Conservation (phyloP, 108 stramenopile species). For the Cyclotella choctawhatcheeana region DNA sequence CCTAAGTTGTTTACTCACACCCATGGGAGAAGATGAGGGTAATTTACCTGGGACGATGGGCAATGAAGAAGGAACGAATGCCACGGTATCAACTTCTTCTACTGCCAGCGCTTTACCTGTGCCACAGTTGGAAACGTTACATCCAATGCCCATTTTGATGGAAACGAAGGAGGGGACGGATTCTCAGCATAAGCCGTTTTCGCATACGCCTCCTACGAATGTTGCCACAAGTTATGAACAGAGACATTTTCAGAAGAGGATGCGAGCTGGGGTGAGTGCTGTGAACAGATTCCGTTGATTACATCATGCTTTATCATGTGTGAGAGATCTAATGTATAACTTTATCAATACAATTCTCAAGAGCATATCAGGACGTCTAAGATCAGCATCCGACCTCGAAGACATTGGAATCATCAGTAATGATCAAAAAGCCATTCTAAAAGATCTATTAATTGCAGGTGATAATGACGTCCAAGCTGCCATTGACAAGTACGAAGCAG, state of each 20-base stretch:
- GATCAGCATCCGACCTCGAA: slow-evolving; percentile 85
- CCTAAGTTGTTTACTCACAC: slow-evolving; percentile 6
- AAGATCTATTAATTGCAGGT: slow-evolving; percentile 90
- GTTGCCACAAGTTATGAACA: slow-evolving; percentile 75
- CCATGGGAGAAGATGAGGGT: background rate
- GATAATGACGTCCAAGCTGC: slow-evolving; percentile 81
- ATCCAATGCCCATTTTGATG: slow-evolving; percentile 1
- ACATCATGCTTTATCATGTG: no score
- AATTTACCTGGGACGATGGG: background rate
- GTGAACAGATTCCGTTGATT: no score
- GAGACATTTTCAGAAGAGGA: slow-evolving; percentile 82
- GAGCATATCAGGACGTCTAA: slow-evolving; percentile 84
- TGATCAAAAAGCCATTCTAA: slow-evolving; percentile 85
- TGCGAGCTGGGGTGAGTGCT: slow-evolving; percentile 78
- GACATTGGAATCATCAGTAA: slow-evolving; percentile 84
- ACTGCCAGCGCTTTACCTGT: background rate
- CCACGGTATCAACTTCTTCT: slow-evolving; percentile 11
- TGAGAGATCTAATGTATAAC: no score
- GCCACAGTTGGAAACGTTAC: background rate
- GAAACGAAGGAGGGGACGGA: background rate
- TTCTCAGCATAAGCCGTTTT: slow-evolving; percentile 16
- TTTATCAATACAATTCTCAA: slow-evolving; percentile 20
- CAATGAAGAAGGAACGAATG: background rate
- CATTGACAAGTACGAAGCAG: slow-evolving; percentile 89
- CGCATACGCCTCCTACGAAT: slow-evolving; percentile 78